Evolutionary conservation across 2,329 filamentous ascomycete genomes (phyloP).

Genomic region (Pseudogymnoascus sp.): DNA sequence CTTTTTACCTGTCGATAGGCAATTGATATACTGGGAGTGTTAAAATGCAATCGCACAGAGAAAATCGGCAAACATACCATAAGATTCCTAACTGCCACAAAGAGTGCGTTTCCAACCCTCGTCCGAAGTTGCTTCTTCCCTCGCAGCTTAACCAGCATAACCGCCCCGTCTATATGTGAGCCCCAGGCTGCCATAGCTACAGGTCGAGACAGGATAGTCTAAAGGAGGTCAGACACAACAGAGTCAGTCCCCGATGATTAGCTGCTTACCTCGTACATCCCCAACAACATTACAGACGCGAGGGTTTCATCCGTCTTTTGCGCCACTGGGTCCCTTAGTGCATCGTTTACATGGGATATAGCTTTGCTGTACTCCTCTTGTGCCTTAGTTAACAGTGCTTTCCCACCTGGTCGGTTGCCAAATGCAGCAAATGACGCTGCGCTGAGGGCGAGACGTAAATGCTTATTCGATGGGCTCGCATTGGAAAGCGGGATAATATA

Average conservation of each 20-base stretch:
- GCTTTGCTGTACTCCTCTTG: constrained; percentile 48
- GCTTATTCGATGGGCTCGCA: constrained; percentile 34
- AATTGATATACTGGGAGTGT: constrained; percentile 50
- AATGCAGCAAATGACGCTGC: constrained; percentile 51
- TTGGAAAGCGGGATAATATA: constrained; percentile 49
- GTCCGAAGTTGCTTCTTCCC: constrained; percentile 47
- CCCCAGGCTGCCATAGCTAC: constrained; percentile 51
- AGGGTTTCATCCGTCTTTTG: constrained; percentile 49
- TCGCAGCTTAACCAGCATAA: constrained; percentile 49
- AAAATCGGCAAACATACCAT: constrained; percentile 37
- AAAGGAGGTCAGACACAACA: constrained; percentile 10
- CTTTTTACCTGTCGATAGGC: constrained; percentile 43
- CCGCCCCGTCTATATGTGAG: constrained; percentile 56
- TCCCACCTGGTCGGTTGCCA: constrained; percentile 39
- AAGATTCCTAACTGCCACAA: constrained; percentile 51
- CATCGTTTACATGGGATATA: constrained; percentile 42
- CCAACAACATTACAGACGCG: constrained; percentile 50
- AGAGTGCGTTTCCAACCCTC: constrained; percentile 45
- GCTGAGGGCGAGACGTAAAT: constrained; percentile 48
- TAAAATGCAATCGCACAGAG: neutral
- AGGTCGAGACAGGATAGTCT: constrained; percentile 43
- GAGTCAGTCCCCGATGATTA: neutral
- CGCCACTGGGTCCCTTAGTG: constrained; percentile 41
- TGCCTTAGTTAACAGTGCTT: constrained; percentile 32
- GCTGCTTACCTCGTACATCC: constrained; percentile 46